Conservation (phyloP, 176 grass and related monocot species). For the Rhynchospora tenuis region DNA sequence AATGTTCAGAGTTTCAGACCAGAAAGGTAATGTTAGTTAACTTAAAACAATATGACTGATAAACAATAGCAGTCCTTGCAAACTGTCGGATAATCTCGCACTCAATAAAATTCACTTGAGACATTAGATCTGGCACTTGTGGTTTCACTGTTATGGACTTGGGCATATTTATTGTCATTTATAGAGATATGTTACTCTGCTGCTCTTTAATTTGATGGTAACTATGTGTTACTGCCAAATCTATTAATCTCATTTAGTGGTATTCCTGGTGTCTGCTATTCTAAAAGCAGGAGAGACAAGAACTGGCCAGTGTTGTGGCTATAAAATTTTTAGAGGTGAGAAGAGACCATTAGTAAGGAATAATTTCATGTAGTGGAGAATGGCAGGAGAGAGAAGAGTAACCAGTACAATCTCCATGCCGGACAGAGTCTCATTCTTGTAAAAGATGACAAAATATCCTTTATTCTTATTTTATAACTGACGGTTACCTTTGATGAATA, state of each 20-base stretch:
- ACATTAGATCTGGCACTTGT: not conserved
- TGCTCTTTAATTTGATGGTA: not conserved
- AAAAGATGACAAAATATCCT: no score
- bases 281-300: not conserved
- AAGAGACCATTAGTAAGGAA: not conserved
- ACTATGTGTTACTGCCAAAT: not conserved
- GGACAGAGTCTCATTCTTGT: no score
- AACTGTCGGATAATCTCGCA: not conserved
- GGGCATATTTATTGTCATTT: not conserved
- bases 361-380: not conserved
- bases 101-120: not conserved
- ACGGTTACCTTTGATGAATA: no score
- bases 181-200: not conserved
- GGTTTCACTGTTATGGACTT: not conserved
- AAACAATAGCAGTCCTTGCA: not conserved
- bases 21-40: not conserved
- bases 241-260: not conserved
- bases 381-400: no score
- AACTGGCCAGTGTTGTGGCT: not conserved
- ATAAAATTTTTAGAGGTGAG: not conserved
- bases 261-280: not conserved
- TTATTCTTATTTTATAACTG: no score
- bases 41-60: not conserved
- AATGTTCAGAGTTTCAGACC: not conserved
- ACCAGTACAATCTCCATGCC: no score